These are phyloP conservation scores for Purshia tridentata DNA, from an alignment of 306 rosid genomes.

Conservation along the genomic window DNA sequence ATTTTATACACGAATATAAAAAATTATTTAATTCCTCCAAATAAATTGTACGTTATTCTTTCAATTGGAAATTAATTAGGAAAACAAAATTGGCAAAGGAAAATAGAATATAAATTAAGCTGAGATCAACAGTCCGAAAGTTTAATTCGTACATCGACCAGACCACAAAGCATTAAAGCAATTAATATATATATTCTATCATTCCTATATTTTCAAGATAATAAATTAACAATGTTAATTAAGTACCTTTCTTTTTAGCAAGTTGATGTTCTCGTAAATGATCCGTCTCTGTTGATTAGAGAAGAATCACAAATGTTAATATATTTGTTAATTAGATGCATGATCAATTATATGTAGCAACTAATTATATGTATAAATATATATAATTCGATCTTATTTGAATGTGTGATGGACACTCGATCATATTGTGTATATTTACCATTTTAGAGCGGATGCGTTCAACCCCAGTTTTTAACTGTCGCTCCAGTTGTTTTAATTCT, in stretches of 20 bases:
- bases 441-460: slow-evolving; percentile 42
- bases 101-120: not conserved
- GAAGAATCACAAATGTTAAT: not conserved
- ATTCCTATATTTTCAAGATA: too few species aligned
- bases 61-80: too few species aligned
- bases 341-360: too few species aligned
- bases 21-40: not conserved
- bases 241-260: slow-evolving; percentile 40
- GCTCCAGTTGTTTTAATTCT: slow-evolving; percentile 50
- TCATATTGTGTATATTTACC: slow-evolving; percentile 24
- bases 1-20: not conserved
- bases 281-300: slow-evolving; percentile 37
- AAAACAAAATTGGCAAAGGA: not conserved
- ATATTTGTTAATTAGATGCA: not conserved
- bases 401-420: too few species aligned
- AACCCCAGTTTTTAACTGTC: slow-evolving; percentile 41
- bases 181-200: too few species aligned
- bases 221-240: too few species aligned
- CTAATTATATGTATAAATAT: too few species aligned
- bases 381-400: too few species aligned
- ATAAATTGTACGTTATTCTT: not conserved
- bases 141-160: too few species aligned
- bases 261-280: slow-evolving; percentile 29
- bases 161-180: too few species aligned
- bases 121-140: not conserved